Evolutionary conservation across 2,329 filamentous ascomycete genomes (phyloP).

Genomic region (Cordyceps militaris): DNA sequence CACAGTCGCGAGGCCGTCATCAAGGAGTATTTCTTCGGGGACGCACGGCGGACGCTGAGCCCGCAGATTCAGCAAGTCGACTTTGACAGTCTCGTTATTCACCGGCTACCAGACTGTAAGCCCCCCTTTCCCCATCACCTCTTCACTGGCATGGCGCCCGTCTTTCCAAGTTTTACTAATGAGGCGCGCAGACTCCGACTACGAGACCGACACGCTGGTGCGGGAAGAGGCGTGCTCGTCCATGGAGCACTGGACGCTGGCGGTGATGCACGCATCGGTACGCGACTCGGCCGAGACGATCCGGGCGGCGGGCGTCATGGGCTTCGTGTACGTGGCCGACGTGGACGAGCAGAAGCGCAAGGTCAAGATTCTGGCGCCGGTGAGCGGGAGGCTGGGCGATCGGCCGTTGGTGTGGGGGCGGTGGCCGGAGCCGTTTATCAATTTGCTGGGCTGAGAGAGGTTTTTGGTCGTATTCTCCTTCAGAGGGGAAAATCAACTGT

Average conservation of each 20-base stretch:
- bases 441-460: constrained; percentile 51
- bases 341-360: constrained; percentile 80
- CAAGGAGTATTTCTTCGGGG: constrained; percentile 92
- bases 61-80: constrained; percentile 83
- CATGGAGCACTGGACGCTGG: constrained; percentile 75
- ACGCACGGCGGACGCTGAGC: constrained; percentile 66
- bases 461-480: no score
- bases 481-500: no score
- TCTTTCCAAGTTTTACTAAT: not conserved
- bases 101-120: constrained; percentile 57
- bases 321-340: constrained; percentile 87
- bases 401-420: constrained; percentile 75
- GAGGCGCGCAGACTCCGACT: constrained; percentile 20
- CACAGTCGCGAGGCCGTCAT: constrained; percentile 68
- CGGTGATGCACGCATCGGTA: constrained; percentile 70
- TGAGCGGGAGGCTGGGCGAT: constrained; percentile 72
- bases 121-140: not conserved
- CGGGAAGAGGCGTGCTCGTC: constrained; percentile 57
- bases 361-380: constrained; percentile 74
- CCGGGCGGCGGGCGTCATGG: constrained; percentile 76
- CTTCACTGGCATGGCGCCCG: no score
- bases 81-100: constrained; percentile 68
- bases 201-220: constrained; percentile 43
- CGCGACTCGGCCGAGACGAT: constrained; percentile 66
- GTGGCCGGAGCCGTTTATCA: constrained; percentile 81